A percentile compares a stretch with the other conserved stretches of the same genome.
phyloP scores from a whole-genome alignment of 768 basidiomycete genomes.

The Pleurotus pulmonarius region DNA sequence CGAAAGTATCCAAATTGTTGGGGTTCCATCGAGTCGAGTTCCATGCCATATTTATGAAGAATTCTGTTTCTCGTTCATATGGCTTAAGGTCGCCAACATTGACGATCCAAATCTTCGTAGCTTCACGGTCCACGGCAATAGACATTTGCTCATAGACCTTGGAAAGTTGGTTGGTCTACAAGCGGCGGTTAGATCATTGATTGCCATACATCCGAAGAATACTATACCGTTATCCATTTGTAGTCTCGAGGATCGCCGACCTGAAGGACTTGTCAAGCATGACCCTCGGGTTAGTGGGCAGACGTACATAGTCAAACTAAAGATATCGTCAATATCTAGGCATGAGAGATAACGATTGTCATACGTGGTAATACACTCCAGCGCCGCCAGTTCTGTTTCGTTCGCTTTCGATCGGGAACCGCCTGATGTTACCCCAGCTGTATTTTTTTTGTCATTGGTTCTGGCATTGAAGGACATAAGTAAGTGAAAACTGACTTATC shows the following conservation, averaged over 20 bases:
- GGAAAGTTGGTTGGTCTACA: slow-evolving; percentile 48
- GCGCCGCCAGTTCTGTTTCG: slow-evolving; percentile 63
- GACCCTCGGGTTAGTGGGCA: background rate
- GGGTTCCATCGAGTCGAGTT: slow-evolving; percentile 53
- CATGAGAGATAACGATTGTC: too few species aligned
- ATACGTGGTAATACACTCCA: slow-evolving; percentile 67
- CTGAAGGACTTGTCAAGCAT: slow-evolving; percentile 20
- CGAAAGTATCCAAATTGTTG: slow-evolving; percentile 50
- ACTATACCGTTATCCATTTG: slow-evolving; percentile 64
- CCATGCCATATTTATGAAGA: slow-evolving; percentile 63
- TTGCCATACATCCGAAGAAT: background rate
- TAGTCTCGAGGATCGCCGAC: slow-evolving; percentile 65
- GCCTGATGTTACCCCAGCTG: slow-evolving; percentile 66
- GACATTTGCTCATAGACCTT: slow-evolving; percentile 72
- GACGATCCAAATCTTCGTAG: slow-evolving; percentile 61
- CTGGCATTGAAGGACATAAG: too few species aligned
- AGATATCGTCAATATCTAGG: too few species aligned
- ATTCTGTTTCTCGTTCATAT: slow-evolving; percentile 67
- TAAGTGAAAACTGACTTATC: slow-evolving; percentile 47
- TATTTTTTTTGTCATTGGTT: too few species aligned
- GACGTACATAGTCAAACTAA: slow-evolving; percentile 46
- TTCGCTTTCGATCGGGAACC: slow-evolving; percentile 50
- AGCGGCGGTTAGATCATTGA: background rate
- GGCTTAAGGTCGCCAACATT: slow-evolving; percentile 79
- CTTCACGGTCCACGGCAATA: slow-evolving; percentile 55